These are phyloP conservation scores for Moesziomyces antarcticus DNA, from an alignment of 1,284 basidiomycete species.

Conservation along the genomic window DNA sequence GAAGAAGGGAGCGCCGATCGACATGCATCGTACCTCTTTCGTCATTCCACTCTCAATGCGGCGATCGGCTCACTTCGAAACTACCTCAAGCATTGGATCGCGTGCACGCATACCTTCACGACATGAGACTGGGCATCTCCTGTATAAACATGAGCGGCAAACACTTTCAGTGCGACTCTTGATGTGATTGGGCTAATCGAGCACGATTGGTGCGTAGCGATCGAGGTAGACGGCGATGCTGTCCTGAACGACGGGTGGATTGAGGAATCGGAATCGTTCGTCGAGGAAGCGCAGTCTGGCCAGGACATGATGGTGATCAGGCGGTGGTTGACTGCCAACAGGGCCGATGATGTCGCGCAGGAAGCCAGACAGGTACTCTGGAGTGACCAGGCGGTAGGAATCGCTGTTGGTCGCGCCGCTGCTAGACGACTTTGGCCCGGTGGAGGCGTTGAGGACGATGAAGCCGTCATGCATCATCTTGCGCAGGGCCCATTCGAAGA, in stretches of 20 bases:
- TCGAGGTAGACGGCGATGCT: conserved; percentile 22
- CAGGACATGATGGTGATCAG: conserved; percentile 14
- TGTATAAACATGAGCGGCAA: too few species aligned
- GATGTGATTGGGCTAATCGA: conserved; percentile 6
- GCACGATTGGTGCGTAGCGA: conserved; percentile 19
- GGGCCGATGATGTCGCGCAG: conserved; percentile 17
- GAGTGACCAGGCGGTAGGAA: conserved; percentile 25
- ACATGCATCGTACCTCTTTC: too few species aligned
- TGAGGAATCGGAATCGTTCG: conserved; percentile 38
- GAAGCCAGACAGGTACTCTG: conserved; percentile 25
- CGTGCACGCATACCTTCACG: not conserved
- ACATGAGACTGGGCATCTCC: not conserved
- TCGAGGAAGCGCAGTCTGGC: conserved; percentile 32
- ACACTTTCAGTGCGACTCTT: not conserved
- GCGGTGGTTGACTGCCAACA: not conserved
- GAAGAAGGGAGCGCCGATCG: too few species aligned
- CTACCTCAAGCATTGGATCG: too few species aligned
- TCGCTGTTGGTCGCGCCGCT: conserved; percentile 3
- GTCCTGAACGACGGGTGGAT: conserved; percentile 27
- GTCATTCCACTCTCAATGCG: too few species aligned
- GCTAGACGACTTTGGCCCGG: not conserved
- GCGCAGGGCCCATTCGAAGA: conserved; percentile 41
- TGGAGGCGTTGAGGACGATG: conserved; percentile 23
- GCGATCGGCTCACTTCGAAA: too few species aligned
- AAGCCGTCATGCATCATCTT: conserved; percentile 51